A percentile compares a stretch with the other conserved stretches of the same genome.
Conservation (phyloP, 768 basidiomycete species). For the Suillus discolor region DNA sequence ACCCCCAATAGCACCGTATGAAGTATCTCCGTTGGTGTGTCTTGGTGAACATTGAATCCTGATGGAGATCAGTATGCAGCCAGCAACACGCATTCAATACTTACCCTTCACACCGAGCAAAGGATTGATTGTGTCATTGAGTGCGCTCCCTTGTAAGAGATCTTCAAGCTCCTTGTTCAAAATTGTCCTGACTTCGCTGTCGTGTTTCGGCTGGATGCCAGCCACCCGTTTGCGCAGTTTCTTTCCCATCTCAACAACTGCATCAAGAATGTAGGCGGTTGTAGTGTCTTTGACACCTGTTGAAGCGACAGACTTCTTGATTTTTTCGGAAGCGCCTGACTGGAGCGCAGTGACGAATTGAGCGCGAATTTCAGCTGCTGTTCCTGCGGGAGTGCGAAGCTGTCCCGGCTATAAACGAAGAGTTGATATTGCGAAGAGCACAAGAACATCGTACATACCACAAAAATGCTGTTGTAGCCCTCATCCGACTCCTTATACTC, state of each 20-base stretch:
- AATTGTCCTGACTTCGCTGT: neutral
- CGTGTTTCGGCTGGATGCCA: neutral
- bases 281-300: slow-evolving; percentile 3
- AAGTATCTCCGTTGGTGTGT: slow-evolving; percentile 36
- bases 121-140: slow-evolving; percentile 9
- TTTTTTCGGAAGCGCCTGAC: slow-evolving; percentile 8
- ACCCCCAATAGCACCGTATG: slow-evolving; percentile 37
- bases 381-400: slow-evolving; percentile 4
- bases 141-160: neutral
- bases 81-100: too few species aligned
- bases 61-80: neutral
- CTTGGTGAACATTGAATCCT: slow-evolving; percentile 27
- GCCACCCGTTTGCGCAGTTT: slow-evolving; percentile 3
- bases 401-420: neutral
- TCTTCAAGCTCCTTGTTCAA: slow-evolving; percentile 9
- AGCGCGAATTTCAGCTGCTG: slow-evolving; percentile 2
- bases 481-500: slow-evolving; percentile 23
- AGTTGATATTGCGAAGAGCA: too few species aligned
- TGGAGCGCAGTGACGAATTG: neutral
- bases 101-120: slow-evolving; percentile 6
- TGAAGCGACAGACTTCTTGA: neutral
- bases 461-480: too few species aligned
- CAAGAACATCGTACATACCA: too few species aligned
- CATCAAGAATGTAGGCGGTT: neutral
- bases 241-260: slow-evolving; percentile 10